Conservation (phyloP, 2,329 filamentous ascomycete species). For the Amesomyces nigricolor region DNA sequence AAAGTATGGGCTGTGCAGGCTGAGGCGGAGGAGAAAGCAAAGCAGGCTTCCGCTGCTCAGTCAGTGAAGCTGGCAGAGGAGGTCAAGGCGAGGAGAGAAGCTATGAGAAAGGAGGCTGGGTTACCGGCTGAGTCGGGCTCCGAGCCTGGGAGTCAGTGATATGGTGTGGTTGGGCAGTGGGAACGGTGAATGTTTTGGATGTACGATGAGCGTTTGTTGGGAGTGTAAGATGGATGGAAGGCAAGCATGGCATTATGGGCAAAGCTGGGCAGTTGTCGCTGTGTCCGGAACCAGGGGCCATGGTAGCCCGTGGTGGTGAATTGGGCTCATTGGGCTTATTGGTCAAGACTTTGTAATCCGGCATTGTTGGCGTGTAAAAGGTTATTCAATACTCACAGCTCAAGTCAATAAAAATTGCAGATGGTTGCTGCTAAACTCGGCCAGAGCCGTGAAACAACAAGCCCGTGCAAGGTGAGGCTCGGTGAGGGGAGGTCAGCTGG, state of each 20-base stretch:
- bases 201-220: conserved; percentile 5
- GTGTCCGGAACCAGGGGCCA: too few relatives aligned
- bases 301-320: too few relatives aligned
- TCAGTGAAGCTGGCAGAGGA: conserved; percentile 37
- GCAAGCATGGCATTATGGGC: too few relatives aligned
- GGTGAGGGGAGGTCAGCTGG: conserved; percentile 15
- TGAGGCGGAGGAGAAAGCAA: conserved; percentile 41
- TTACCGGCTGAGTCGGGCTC: conserved; percentile 35
- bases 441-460: background rate
- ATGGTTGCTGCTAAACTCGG: background rate
- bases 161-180: too few relatives aligned
- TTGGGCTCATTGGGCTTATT: too few relatives aligned
- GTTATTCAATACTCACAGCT: too few relatives aligned
- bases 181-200: background rate
- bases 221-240: background rate
- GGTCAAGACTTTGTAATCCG: too few relatives aligned
- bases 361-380: too few relatives aligned
- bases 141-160: conserved; percentile 10
- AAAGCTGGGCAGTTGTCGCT: too few relatives aligned
- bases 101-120: conserved; percentile 46
- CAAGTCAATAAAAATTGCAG: too few relatives aligned
- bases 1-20: conserved; percentile 47
- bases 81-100: conserved; percentile 40
- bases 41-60: conserved; percentile 34
- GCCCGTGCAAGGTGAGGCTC: conserved; percentile 17